These are phyloP conservation scores for Paramecium primaurelia DNA, from an alignment of 73 alveolate species.

Conservation along the genomic window DNA sequence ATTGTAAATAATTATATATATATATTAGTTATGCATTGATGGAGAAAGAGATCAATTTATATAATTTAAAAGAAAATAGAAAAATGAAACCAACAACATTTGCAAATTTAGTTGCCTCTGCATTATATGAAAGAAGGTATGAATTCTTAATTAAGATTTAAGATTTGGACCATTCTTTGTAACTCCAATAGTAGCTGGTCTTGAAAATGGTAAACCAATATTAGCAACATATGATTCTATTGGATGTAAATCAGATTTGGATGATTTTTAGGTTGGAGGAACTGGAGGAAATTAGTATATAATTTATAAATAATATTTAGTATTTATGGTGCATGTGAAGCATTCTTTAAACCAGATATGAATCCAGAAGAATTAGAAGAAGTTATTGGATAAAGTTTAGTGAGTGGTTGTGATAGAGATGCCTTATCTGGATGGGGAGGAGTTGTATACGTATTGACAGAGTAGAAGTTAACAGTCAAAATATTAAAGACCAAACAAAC, in stretches of 20 bases:
- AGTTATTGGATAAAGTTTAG: constrained; percentile 83
- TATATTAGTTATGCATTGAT: constrained; percentile 69
- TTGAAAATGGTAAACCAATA: constrained; percentile 87
- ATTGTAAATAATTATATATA: constrained; percentile 59
- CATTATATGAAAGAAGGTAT: constrained; percentile 86
- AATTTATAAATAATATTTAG: constrained; percentile 17
- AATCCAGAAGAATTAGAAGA: constrained; percentile 90
- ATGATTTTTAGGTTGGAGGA: constrained; percentile 80
- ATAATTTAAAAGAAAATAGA: constrained; percentile 89
- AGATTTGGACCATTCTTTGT: constrained; percentile 95
- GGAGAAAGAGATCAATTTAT: constrained; percentile 80
- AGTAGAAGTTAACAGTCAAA: constrained; percentile 40
- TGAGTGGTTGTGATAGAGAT: constrained; percentile 94
- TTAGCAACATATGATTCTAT: constrained; percentile 92
- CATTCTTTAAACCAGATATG: constrained; percentile 84
- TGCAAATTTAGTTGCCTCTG: constrained; percentile 84
- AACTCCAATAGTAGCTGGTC: constrained; percentile 94
- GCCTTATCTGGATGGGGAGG: constrained; percentile 98
- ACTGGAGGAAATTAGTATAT: constrained; percentile 89
- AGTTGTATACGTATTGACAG: constrained; percentile 77
- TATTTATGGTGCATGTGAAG: constrained; percentile 90
- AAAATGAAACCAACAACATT: constrained; percentile 88
- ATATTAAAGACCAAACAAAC: constrained; percentile 56
- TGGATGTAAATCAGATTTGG: constrained; percentile 81
- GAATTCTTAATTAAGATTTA: background rate